Evolutionary conservation across 352 stramenopile species (phyloP).

Genomic region (Pythium dissotocum): DNA sequence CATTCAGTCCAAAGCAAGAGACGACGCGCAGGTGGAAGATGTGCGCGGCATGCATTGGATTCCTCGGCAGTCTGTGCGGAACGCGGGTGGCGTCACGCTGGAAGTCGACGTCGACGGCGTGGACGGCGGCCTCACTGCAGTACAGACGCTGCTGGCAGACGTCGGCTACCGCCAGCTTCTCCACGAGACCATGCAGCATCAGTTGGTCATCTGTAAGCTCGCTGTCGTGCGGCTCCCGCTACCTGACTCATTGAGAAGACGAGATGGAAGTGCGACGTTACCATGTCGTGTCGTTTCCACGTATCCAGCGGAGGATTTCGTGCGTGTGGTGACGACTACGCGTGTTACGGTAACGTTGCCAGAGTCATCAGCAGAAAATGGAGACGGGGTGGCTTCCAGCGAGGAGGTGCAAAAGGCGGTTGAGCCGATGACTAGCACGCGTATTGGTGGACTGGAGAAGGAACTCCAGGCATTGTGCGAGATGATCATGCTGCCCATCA

Average conservation of each 20-base stretch:
- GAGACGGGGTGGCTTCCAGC: not conserved
- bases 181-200: constrained; percentile 55
- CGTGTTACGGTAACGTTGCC: constrained; percentile 56
- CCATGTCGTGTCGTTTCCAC: constrained; percentile 19
- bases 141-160: constrained; percentile 40
- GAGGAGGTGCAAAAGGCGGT: not conserved
- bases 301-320: constrained; percentile 26
- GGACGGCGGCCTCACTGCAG: not conserved
- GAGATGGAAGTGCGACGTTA: constrained; percentile 16
- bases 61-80: constrained; percentile 37
- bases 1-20: not conserved
- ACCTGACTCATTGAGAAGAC: constrained; percentile 7
- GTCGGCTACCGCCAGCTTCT: constrained; percentile 47
- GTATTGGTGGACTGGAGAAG: constrained; percentile 63
- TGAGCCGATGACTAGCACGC: not conserved
- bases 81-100: constrained; percentile 54
- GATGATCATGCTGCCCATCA: constrained; percentile 67
- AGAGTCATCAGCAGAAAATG: not conserved
- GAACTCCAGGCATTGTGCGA: constrained; percentile 63
- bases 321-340: constrained; percentile 41
- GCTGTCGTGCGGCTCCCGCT: constrained; percentile 46
- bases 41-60: constrained; percentile 44
- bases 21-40: constrained; percentile 8
- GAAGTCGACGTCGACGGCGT: constrained; percentile 30
- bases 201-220: constrained; percentile 40